Evolutionary conservation across 192 early-diverging fungal genomes (phyloP).

Genomic region (Physocladia obscura): DNA sequence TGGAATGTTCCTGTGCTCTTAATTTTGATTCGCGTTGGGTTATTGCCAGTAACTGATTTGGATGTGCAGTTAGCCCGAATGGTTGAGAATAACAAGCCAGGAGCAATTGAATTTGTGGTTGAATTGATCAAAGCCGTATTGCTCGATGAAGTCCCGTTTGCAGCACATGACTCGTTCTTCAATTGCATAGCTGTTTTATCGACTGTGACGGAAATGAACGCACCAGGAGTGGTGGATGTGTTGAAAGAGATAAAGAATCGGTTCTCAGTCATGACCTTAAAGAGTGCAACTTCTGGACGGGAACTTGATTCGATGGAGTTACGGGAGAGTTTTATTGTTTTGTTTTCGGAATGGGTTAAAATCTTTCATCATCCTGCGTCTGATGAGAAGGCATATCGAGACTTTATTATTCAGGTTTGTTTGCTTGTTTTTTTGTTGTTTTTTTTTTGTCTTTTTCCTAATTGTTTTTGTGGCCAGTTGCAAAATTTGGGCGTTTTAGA

Average conservation of each 20-base stretch:
- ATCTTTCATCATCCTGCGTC: slow-evolving; percentile 70
- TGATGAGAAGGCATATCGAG: slow-evolving; percentile 65
- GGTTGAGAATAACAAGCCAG: slow-evolving; percentile 72
- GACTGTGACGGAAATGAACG: neutral
- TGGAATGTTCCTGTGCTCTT: slow-evolving; percentile 82
- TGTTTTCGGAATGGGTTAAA: slow-evolving; percentile 84
- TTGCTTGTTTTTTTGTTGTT: neutral
- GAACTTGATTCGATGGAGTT: slow-evolving; percentile 54
- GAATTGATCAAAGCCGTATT: slow-evolving; percentile 72
- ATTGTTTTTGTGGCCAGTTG: slow-evolving; percentile 59
- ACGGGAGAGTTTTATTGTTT: slow-evolving; percentile 58
- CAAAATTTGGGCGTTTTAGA: slow-evolving; percentile 75
- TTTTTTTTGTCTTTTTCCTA: slow-evolving; percentile 20
- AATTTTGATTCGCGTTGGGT: slow-evolving; percentile 74
- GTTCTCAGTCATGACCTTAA: slow-evolving; percentile 7
- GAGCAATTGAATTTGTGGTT: slow-evolving; percentile 75
- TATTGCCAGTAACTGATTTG: slow-evolving; percentile 77
- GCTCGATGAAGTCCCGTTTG: slow-evolving; percentile 54
- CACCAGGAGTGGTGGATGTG: slow-evolving; percentile 10
- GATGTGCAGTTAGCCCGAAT: slow-evolving; percentile 86
- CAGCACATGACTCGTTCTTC: slow-evolving; percentile 45
- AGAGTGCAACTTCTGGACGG: slow-evolving; percentile 4
- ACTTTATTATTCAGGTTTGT: slow-evolving; percentile 60
- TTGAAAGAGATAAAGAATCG: slow-evolving; percentile 58
- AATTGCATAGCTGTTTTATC: slow-evolving; percentile 74